Conservation (phyloP, 306 rosid species). For the Dryas drummondii region DNA sequence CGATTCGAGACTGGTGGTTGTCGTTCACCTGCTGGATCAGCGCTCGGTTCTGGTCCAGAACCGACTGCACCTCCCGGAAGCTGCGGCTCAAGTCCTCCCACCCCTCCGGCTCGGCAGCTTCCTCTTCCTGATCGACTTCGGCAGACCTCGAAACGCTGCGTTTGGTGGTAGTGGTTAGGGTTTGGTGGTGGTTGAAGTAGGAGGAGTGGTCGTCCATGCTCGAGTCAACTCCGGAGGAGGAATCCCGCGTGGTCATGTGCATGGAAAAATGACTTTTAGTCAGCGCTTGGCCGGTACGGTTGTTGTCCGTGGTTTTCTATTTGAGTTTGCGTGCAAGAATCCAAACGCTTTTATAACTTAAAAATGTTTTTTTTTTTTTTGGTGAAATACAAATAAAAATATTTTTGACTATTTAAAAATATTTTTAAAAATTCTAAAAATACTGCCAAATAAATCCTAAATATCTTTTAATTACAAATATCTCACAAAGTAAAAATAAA, state of each 20-base stretch:
- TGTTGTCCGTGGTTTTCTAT: too few species aligned
- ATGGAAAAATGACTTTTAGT: neutral
- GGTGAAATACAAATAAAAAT: too few species aligned
- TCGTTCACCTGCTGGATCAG: slow-evolving; percentile 85
- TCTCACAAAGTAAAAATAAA: neutral
- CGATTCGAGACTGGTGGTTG: slow-evolving; percentile 71
- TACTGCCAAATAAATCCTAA: neutral
- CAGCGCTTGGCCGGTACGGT: too few species aligned
- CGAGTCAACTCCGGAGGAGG: slow-evolving; percentile 29
- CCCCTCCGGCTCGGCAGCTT: slow-evolving; percentile 39
- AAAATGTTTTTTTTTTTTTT: too few species aligned
- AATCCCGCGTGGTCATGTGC: slow-evolving; percentile 41
- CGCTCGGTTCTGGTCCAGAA: slow-evolving; percentile 69
- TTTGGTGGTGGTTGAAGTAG: slow-evolving; percentile 18
- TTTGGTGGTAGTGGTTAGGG: neutral
- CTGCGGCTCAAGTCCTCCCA: slow-evolving; percentile 63
- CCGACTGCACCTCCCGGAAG: slow-evolving; percentile 79
- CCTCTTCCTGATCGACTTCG: slow-evolving; percentile 32
- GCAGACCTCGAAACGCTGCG: slow-evolving; percentile 38
- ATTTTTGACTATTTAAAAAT: too few species aligned
- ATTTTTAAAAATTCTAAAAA: too few species aligned
- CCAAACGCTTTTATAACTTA: too few species aligned
- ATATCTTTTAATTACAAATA: neutral
- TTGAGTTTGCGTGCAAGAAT: too few species aligned
- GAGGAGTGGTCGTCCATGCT: slow-evolving; percentile 29